phyloP scores from a whole-genome alignment of 148 eudicot species.

The Beta vulgaris region DNA sequence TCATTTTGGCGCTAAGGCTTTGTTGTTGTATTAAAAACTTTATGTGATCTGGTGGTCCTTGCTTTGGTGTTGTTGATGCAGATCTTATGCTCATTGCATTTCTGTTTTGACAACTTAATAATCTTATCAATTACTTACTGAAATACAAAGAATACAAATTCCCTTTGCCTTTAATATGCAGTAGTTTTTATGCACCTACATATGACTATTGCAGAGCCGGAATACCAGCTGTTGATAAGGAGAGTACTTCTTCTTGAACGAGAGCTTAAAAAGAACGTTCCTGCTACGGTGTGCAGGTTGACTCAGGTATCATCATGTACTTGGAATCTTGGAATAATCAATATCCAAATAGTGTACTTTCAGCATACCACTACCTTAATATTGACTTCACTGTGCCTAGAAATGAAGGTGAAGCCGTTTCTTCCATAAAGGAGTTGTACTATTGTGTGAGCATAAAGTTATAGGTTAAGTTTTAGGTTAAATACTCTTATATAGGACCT shows the following conservation, averaged over 20 bases:
- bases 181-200: background rate
- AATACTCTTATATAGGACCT: no score
- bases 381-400: background rate
- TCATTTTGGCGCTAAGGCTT: no score
- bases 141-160: background rate
- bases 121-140: background rate
- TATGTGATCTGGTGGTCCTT: background rate
- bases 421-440: background rate
- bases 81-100: background rate
- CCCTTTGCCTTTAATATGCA: background rate
- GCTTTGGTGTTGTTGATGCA: background rate
- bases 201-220: background rate
- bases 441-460: background rate
- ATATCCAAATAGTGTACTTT: background rate
- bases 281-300: background rate
- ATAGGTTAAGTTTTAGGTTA: background rate
- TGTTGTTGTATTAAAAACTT: background rate
- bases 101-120: background rate
- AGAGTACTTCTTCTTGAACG: background rate
- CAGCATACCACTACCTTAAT: background rate
- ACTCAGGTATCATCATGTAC: constrained; percentile 11
- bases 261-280: background rate
- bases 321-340: background rate
- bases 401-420: background rate
- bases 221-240: background rate